A percentile compares a stretch with the other conserved stretches of the same genome.
Conservation (phyloP, 108 stramenopile genomes). For the Tribonema minus region DNA sequence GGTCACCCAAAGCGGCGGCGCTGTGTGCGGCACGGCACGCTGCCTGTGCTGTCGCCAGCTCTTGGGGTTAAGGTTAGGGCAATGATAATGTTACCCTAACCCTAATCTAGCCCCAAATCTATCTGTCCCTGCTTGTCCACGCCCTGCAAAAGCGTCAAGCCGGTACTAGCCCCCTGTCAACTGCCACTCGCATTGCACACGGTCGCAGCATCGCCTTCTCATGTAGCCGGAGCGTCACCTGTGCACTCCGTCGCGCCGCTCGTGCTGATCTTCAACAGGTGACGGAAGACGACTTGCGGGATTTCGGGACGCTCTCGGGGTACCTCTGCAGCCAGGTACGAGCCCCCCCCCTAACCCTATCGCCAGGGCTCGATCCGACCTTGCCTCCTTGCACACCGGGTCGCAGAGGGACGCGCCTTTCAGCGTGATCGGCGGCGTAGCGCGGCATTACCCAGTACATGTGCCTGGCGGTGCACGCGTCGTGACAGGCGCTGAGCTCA, state of each 20-base stretch:
- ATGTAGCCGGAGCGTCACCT: not conserved
- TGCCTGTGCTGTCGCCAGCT: no score
- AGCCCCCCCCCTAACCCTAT: no score
- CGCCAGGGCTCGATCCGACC: no score
- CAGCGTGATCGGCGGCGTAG: no score
- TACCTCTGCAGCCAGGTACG: slow-evolving; percentile 85
- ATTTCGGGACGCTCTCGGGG: slow-evolving; percentile 82
- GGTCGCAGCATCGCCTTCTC: not conserved
- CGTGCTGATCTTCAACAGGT: slow-evolving; percentile 51
- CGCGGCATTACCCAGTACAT: no score
- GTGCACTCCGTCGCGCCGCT: not conserved
- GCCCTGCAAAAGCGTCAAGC: not conserved
- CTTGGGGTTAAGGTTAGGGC: no score
- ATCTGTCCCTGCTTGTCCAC: not conserved
- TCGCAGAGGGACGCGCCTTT: no score
- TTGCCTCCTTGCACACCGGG: no score
- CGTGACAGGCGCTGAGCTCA: no score
- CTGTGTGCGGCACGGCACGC: no score
- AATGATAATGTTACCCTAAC: not conserved
- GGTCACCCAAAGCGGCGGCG: no score
- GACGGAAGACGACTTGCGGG: slow-evolving; percentile 76
- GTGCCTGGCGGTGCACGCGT: no score
- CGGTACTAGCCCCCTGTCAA: not conserved
- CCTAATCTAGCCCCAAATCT: not conserved
- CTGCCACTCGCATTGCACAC: not conserved